Evolutionary conservation across 2,329 filamentous ascomycete species (phyloP).

Genomic region (Hypoxylon sp.): DNA sequence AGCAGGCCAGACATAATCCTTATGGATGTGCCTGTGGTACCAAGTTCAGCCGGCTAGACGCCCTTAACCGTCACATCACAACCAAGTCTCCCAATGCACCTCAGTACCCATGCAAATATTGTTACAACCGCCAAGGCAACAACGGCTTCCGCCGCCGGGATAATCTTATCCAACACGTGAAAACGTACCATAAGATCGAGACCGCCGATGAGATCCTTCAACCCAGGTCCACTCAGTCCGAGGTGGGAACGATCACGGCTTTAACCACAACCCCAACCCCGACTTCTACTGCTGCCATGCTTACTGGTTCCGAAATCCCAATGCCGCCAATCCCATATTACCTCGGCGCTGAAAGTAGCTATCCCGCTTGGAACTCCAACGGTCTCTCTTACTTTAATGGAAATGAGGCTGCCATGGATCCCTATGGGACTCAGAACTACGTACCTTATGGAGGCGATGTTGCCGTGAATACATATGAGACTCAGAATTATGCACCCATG

Average conservation of each 20-base stretch:
- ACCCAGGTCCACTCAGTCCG: background rate
- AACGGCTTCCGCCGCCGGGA: slow-evolving; percentile 38
- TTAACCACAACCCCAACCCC: too few species aligned
- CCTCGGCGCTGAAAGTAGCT: background rate
- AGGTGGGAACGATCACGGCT: background rate
- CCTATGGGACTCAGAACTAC: background rate
- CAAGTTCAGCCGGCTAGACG: slow-evolving; percentile 29
- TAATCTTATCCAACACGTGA: slow-evolving; percentile 41
- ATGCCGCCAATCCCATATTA: background rate
- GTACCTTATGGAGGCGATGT: background rate
- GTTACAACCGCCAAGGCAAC: slow-evolving; percentile 14
- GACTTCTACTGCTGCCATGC: background rate
- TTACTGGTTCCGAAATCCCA: background rate
- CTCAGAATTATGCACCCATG: background rate
- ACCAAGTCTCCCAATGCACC: slow-evolving; percentile 23
- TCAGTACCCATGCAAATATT: slow-evolving; percentile 33
- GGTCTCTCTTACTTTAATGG: background rate
- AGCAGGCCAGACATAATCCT: slow-evolving; percentile 14
- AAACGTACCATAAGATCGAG: slow-evolving; percentile 32
- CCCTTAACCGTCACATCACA: slow-evolving; percentile 39
- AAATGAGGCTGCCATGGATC: background rate
- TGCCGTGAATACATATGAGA: background rate
- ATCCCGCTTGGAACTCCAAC: background rate
- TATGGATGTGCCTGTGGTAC: slow-evolving; percentile 38
- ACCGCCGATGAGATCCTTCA: slow-evolving; percentile 21